Evolutionary conservation across 768 basidiomycete species (phyloP), one percentile per base, ranked within the genome.

Genomic region (Boletus barrowsii): DNA sequence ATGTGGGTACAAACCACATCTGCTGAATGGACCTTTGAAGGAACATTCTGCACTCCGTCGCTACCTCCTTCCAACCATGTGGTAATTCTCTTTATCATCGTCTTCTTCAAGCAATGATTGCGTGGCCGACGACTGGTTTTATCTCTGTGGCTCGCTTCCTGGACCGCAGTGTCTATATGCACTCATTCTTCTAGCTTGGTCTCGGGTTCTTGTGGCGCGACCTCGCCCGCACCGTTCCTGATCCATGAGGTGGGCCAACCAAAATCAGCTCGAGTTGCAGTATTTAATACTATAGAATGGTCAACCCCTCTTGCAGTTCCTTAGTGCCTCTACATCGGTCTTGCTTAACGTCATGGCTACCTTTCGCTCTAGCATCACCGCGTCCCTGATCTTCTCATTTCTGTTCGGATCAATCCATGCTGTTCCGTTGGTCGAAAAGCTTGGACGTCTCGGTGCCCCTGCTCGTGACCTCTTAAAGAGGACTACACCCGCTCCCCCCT

Each of bases 401-500:
- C 49, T 58, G 18, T 33, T 64, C 17, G 42, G 46, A 52, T 52
- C 40, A 6, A 41, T 54, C 1, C 10, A 47, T 5, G 67, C 62
- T 4, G 37, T 48, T 39, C 64, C 67, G 7, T 50, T 70, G n/a
- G 56, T 48, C 14, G 57, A 68, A 3, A 70, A 58, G 15, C 57
- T 70, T 24, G 17, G 39, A 17, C 29, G 22, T 17, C 60, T 68
- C 42, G 68, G 56, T 47, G 58, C 58, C 2, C 1, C 20, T 22
- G 64, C 68, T 24, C 67, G 60, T 39, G 53, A 58, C 33, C 14
- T 68, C 8, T 37, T 67, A 8, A 63, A 55, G 57, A 56, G 53
- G 26, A 30, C 66, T 4, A 63, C 57, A 1, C 75, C 77, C 0
- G 73, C 75, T n/a, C 72, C 82, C 1, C 84, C 85, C 22, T 73